These are phyloP conservation scores for Neurospora sp. DNA, from an alignment of 2,329 filamentous ascomycete species.

Conservation along the genomic window DNA sequence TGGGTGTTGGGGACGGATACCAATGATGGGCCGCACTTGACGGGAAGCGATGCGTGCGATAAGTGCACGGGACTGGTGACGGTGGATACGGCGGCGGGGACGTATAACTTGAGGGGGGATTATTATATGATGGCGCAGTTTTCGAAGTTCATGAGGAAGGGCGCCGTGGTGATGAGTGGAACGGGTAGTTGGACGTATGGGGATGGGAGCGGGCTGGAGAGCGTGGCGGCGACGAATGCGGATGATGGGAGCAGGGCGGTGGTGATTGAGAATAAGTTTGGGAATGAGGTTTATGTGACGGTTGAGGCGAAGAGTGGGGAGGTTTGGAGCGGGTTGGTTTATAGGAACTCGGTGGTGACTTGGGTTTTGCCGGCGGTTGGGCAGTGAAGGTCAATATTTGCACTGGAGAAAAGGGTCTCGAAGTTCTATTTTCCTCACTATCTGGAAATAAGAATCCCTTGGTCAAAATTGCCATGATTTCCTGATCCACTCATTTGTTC, in stretches of 20 bases:
- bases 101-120: slow-evolving; percentile 36
- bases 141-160: slow-evolving; percentile 36
- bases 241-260: slow-evolving; percentile 33
- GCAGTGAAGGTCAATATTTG: background rate
- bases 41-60: slow-evolving; percentile 28
- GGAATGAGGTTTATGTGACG: slow-evolving; percentile 33
- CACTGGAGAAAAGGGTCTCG: no score
- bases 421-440: no score
- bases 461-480: no score
- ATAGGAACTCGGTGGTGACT: slow-evolving; percentile 26
- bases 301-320: slow-evolving; percentile 24
- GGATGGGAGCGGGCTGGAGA: slow-evolving; percentile 30
- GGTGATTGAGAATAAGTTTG: slow-evolving; percentile 37
- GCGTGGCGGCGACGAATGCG: slow-evolving; percentile 36
- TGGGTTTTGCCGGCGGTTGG: slow-evolving; percentile 26
- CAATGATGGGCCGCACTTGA: slow-evolving; percentile 32
- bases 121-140: slow-evolving; percentile 48
- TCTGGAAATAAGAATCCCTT: no score
- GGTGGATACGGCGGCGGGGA: slow-evolving; percentile 36
- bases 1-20: slow-evolving; percentile 36
- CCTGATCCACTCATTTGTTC: no score
- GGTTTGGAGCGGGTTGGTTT: slow-evolving; percentile 30
- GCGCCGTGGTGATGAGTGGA: slow-evolving; percentile 32
- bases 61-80: slow-evolving; percentile 44
- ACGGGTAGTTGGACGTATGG: slow-evolving; percentile 34